Conservation (phyloP, 2,329 filamentous ascomycete species). For the Uncinocarpus reesii region DNA sequence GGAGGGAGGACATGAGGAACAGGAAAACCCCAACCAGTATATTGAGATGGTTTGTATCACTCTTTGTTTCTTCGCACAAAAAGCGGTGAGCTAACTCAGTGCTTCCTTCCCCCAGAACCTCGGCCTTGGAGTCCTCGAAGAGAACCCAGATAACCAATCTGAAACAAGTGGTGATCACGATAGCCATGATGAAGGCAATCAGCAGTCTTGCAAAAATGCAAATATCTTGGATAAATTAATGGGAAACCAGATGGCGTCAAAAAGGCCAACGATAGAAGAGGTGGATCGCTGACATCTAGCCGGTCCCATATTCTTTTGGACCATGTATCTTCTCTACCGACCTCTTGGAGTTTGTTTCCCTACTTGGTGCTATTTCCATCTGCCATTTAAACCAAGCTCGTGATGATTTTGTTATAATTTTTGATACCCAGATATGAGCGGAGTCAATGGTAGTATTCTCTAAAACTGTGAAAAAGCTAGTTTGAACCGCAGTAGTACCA, state of each 20-base stretch:
- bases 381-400: neutral
- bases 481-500: no score
- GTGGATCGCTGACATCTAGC: constrained; percentile 15
- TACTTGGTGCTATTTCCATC: no score
- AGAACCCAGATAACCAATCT: constrained; percentile 24
- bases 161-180: constrained; percentile 14
- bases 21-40: constrained; percentile 12
- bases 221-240: constrained; percentile 31
- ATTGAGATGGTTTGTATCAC: constrained; percentile 18
- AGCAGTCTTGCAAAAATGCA: constrained; percentile 17
- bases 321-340: neutral
- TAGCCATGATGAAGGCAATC: constrained; percentile 2
- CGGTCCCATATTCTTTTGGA: neutral
- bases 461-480: no score
- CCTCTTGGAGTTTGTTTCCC: neutral
- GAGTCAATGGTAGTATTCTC: no score
- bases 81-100: constrained; percentile 9
- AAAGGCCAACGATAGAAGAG: constrained; percentile 33
- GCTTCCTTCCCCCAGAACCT: constrained; percentile 27
- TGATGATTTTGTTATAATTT: neutral
- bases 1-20: constrained; percentile 4
- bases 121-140: constrained; percentile 37
- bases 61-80: neutral
- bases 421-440: constrained; percentile 3
- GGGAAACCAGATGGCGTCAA: constrained; percentile 25